These are phyloP conservation scores for Penicillium tannophilum DNA, from an alignment of 495 filamentous ascomycete genomes.

Conservation along the genomic window DNA sequence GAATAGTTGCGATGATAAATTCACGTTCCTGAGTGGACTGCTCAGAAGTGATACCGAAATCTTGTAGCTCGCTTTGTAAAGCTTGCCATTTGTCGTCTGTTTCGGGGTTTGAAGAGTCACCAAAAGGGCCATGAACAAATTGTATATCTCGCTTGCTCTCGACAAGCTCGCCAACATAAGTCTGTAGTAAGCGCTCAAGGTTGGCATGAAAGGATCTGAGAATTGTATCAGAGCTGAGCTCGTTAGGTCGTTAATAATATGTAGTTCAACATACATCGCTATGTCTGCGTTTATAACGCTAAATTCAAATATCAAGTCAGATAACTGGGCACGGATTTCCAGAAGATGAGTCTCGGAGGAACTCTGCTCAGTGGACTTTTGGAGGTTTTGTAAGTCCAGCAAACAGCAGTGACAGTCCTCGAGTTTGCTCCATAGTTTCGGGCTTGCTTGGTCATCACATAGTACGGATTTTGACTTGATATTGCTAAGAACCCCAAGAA, in stretches of 20 bases:
- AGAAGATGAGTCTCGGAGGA: neutral
- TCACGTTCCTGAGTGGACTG: neutral
- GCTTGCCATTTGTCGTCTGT: neutral
- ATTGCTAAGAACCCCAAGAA: neutral
- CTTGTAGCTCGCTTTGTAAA: neutral
- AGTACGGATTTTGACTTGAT: neutral
- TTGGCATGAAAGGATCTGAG: neutral
- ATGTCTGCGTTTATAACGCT: neutral
- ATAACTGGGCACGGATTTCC: neutral
- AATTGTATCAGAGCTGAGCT: neutral
- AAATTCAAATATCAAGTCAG: neutral
- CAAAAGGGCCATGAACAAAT: neutral
- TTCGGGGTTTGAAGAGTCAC: neutral
- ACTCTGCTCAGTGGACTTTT: neutral
- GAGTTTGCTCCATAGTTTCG: neutral
- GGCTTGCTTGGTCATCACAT: neutral
- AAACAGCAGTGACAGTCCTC: neutral
- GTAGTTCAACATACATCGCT: neutral
- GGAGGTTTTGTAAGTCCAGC: neutral
- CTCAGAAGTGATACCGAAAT: neutral
- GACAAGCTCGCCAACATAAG: neutral
- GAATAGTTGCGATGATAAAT: neutral
- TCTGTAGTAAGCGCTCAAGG: neutral
- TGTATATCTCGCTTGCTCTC: neutral
- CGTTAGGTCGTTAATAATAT: neutral